A percentile compares a stretch with the other conserved stretches of the same genome.
Evolutionary conservation across 768 basidiomycete genomes (phyloP).

Genomic region (Boletus barrowsii): DNA sequence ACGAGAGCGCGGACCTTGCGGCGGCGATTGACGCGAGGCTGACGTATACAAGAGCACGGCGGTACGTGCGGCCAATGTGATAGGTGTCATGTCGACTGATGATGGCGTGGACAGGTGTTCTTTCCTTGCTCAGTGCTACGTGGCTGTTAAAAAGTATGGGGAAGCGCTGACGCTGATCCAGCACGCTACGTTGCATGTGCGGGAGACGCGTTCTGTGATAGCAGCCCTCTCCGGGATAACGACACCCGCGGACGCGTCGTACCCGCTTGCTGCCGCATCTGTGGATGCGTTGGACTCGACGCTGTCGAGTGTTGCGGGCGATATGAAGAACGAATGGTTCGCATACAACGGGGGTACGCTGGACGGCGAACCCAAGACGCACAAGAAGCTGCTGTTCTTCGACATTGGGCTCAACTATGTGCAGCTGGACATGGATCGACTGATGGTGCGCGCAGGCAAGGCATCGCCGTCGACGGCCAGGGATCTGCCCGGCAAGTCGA

Average conservation of each 20-base stretch:
- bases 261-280: conserved; percentile 44
- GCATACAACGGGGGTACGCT: conserved; percentile 66
- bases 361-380: conserved; percentile 41
- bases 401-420: conserved; percentile 94
- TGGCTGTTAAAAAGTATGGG: conserved; percentile 63
- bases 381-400: conserved; percentile 89
- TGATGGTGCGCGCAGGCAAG: conserved; percentile 72
- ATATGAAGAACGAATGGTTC: conserved; percentile 76
- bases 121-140: conserved; percentile 76
- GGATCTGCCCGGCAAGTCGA: conserved; percentile 44
- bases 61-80: conserved; percentile 40
- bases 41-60: conserved; percentile 69
- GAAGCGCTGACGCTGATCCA: conserved; percentile 71
- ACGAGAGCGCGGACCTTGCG: conserved; percentile 82
- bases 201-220: conserved; percentile 60
- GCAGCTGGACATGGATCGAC: conserved; percentile 75
- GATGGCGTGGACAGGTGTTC: conserved; percentile 49
- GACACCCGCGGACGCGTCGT: conserved; percentile 43
- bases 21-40: conserved; percentile 74
- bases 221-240: conserved; percentile 47
- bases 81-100: background rate
- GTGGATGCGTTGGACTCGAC: conserved; percentile 52
- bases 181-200: conserved; percentile 68
- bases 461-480: conserved; percentile 19
- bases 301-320: conserved; percentile 44